phyloP scores from a whole-genome alignment of 2,329 filamentous ascomycete species.

The Leptodontidium sp. region DNA sequence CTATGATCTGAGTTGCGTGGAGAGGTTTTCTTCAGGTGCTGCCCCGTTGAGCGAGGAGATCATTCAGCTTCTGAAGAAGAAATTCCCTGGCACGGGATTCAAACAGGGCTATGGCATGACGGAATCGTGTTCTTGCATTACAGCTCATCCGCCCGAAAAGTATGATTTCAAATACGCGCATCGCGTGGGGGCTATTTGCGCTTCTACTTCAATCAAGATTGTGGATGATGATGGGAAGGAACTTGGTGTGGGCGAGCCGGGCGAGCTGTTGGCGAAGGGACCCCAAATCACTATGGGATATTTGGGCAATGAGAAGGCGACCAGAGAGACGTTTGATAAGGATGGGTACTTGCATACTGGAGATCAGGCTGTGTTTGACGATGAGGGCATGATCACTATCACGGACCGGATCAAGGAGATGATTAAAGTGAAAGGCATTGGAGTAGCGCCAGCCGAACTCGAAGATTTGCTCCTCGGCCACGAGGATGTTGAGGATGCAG shows the following conservation, averaged over 20 bases:
- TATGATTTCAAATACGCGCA: constrained; percentile 66
- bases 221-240: constrained; percentile 63
- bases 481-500: constrained; percentile 60
- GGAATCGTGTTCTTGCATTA: constrained; percentile 68
- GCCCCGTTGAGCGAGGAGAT: constrained; percentile 54
- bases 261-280: constrained; percentile 70
- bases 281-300: constrained; percentile 81
- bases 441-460: constrained; percentile 54
- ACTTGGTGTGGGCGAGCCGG: constrained; percentile 58
- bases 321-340: constrained; percentile 55
- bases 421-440: constrained; percentile 54
- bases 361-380: constrained; percentile 69
- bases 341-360: constrained; percentile 77
- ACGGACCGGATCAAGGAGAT: constrained; percentile 76
- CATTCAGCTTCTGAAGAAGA: constrained; percentile 50
- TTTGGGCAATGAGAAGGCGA: constrained; percentile 58
- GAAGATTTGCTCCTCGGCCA: constrained; percentile 50
- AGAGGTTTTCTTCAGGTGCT: constrained; percentile 56
- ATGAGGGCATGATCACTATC: constrained; percentile 76
- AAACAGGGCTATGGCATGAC: constrained; percentile 64
- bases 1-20: constrained; percentile 63
- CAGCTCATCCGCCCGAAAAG: constrained; percentile 63
- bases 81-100: constrained; percentile 53
- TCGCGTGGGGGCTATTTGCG: constrained; percentile 63
- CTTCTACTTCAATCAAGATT: constrained; percentile 67